Percentiles rank a stretch among this genome's conserved stretches.
phyloP scores from a whole-genome alignment of 1,284 basidiomycete species.

The Tilletia caries region DNA sequence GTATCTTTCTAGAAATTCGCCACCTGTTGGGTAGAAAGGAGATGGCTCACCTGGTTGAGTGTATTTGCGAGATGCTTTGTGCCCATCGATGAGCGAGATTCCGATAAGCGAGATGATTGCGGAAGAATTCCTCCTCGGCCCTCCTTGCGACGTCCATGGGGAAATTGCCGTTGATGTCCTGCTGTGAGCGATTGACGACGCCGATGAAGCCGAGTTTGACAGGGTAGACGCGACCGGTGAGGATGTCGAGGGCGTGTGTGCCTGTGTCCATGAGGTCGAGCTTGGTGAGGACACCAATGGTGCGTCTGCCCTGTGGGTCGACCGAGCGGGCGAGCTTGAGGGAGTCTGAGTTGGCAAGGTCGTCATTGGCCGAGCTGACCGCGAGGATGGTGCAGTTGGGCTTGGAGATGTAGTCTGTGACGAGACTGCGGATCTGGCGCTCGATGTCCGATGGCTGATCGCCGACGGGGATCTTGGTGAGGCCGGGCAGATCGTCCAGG shows the following conservation, averaged over 20 bases:
- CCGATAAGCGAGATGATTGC: conserved; percentile 80
- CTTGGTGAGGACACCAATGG: conserved; percentile 93
- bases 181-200: conserved; percentile 93
- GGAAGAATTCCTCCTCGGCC: conserved; percentile 89
- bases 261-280: conserved; percentile 98
- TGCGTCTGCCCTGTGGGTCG: conserved; percentile 90
- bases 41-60: conserved; percentile 66
- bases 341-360: conserved; percentile 95
- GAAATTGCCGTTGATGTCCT: conserved; percentile 90
- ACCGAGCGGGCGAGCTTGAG: conserved; percentile 92
- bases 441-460: conserved; percentile 87
- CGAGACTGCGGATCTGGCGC: conserved; percentile 87
- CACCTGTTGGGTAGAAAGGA: too few relatives aligned
- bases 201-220: conserved; percentile 97
- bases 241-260: conserved; percentile 91
- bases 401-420: conserved; percentile 91
- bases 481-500: conserved; percentile 87
- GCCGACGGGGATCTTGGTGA: conserved; percentile 68
- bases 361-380: conserved; percentile 94
- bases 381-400: conserved; percentile 96
- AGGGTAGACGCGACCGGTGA: conserved; percentile 93
- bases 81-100: conserved; percentile 97
- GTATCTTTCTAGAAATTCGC: background rate
- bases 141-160: conserved; percentile 79
- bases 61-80: conserved; percentile 92